These are phyloP conservation scores for Leccinum broughii DNA, from an alignment of 768 basidiomycete genomes.

Conservation along the genomic window DNA sequence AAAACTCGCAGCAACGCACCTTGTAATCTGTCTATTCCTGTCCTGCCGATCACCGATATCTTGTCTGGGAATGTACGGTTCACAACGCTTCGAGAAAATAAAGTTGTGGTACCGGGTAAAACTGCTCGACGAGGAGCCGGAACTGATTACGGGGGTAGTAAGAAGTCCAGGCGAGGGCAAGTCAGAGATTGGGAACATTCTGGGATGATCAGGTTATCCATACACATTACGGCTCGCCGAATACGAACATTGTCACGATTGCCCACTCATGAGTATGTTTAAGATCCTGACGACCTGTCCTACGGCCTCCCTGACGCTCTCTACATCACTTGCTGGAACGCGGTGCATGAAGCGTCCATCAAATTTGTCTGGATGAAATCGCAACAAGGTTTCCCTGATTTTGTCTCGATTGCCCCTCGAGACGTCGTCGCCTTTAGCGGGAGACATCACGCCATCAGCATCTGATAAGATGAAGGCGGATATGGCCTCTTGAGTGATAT, in stretches of 20 bases:
- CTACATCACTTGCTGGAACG: conserved; percentile 47
- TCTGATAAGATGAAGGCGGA: conserved; percentile 54
- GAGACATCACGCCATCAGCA: background rate
- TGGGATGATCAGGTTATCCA: background rate
- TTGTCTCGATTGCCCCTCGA: conserved; percentile 57
- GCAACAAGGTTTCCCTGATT: conserved; percentile 64
- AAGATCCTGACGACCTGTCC: conserved; percentile 63
- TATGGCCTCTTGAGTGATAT: conserved; percentile 57
- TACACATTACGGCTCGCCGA: background rate
- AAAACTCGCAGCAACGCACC: background rate
- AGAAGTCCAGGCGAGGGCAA: background rate
- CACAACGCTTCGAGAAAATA: background rate
- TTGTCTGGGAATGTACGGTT: background rate
- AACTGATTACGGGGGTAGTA: background rate
- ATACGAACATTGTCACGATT: conserved; percentile 4
- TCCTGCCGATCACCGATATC: background rate
- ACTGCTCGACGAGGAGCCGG: background rate
- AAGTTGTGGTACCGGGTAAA: background rate
- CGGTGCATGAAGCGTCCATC: conserved; percentile 67
- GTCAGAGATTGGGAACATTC: background rate
- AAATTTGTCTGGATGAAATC: conserved; percentile 83
- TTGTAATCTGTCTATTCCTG: background rate
- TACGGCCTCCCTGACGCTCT: conserved; percentile 56
- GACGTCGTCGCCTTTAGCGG: conserved; percentile 22
- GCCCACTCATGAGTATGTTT: conserved; percentile 51